Evolutionary conservation across 768 basidiomycete genomes (phyloP).

Genomic region (Paxillus involutus): DNA sequence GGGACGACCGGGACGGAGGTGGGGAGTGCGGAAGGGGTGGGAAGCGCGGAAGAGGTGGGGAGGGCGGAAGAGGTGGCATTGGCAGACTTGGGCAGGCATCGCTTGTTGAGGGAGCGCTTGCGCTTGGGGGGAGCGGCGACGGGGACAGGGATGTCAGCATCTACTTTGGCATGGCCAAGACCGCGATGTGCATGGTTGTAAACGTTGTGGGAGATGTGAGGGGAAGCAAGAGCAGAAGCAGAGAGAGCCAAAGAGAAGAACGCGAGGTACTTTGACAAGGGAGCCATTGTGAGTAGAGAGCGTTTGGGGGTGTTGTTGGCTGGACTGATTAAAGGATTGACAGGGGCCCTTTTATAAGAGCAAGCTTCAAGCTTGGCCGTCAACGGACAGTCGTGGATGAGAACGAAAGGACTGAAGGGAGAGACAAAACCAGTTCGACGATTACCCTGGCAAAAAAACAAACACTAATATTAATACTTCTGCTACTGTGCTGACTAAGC

Average conservation of each 20-base stretch:
- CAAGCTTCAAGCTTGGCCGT: not conserved
- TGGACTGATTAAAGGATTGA: slow-evolving; percentile 14
- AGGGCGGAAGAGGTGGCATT: slow-evolving; percentile 12
- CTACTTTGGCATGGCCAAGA: not conserved
- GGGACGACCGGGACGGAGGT: not conserved
- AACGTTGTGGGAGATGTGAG: slow-evolving; percentile 34
- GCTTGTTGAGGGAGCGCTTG: slow-evolving; percentile 29
- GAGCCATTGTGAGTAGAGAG: slow-evolving; percentile 24
- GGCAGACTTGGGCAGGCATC: slow-evolving; percentile 16
- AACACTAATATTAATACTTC: not conserved
- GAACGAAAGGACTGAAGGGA: slow-evolving; percentile 1
- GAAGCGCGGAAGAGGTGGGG: no score
- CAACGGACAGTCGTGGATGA: slow-evolving; percentile 5
- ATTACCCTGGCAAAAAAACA: not conserved
- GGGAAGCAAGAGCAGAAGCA: slow-evolving; percentile 34
- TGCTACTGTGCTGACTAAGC: not conserved
- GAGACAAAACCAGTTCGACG: slow-evolving; percentile 5
- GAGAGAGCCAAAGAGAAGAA: slow-evolving; percentile 44
- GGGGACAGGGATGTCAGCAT: not conserved
- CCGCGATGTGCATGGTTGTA: slow-evolving; percentile 22
- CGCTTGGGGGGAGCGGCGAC: slow-evolving; percentile 8
- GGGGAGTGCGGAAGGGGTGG: not conserved
- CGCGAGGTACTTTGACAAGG: slow-evolving; percentile 43
- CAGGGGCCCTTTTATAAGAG: slow-evolving; percentile 14
- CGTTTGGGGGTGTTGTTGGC: not conserved